Base-by-base conservation (phyloP, 148 eudicot genomes). In the Fallopia convolvulus region DNA sequence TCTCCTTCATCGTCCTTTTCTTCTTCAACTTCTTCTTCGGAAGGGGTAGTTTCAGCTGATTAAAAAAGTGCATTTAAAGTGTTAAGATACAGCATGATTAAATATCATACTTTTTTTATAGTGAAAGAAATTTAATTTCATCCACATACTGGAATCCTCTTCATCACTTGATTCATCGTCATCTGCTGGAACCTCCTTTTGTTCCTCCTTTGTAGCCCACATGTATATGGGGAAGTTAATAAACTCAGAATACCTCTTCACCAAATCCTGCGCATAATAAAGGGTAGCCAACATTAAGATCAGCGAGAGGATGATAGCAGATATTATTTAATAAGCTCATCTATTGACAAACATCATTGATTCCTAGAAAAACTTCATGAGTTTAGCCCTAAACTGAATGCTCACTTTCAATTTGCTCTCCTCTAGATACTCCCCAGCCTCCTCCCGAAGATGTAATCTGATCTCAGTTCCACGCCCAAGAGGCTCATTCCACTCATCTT, bases 391-490 rank as follows among this genome's bases (percentile, higher is more conserved):
- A 49, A 33, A 55, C 13, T 36, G 44, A 50, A 58, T 52, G 58
- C 86, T 17, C 56, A 94, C 99, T 88, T 95, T 95, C 77, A 95
- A 75, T 84, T 95, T 95, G 84, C 81, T 77, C 80, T 95, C 97
- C 58, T 95, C 99, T 58, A 92, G 63, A 86, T 95, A 95, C 75
- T 95, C 99, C 61, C 92, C 91, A 77, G 99, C 99, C 84, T 95
- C 99, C 41, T 95, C 99, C 49, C 94, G 86, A 18, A 95, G 96
- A 81, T 95, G 99, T 81, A 95, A 88, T 84, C 94, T 95, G 77
- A 95, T 95, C 86, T 95, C 99, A 77, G 99, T 92, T 77, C 99
- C 99, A 80, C 99, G 99, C 4, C 97, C 99, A 72, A 95, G 94
- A 75, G 99, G 99, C 76, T 95, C 99, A 74, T 95, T 95, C 97